These are phyloP conservation scores for Puccinia novopanici DNA, from an alignment of 1,284 basidiomycete genomes.

Conservation along the genomic window DNA sequence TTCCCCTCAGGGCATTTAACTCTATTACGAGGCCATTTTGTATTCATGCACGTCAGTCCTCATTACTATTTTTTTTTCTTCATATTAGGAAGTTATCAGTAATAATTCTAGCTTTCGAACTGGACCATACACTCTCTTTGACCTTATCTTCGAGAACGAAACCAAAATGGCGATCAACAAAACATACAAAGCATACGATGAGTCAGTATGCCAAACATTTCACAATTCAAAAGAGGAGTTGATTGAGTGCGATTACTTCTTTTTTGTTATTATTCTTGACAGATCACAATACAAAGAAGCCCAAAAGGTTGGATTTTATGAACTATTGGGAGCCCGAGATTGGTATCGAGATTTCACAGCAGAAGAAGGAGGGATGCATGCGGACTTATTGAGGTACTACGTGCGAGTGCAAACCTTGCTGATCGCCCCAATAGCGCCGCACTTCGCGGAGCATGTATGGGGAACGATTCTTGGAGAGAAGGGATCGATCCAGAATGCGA, in stretches of 20 bases:
- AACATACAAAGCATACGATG: conserved; percentile 75
- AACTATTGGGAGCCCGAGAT: conserved; percentile 86
- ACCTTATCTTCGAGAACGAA: conserved; percentile 87
- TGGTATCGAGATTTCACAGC: conserved; percentile 92
- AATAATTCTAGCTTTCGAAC: conserved; percentile 27
- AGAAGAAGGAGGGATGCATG: conserved; percentile 78
- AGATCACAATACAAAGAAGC: conserved; percentile 95
- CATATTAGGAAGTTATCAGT: conserved; percentile 35
- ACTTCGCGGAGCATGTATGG: conserved; percentile 93
- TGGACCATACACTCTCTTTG: conserved; percentile 69
- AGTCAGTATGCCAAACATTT: conserved; percentile 64
- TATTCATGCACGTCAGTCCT: not conserved
- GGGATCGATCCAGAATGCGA: conserved; percentile 76
- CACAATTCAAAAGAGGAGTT: not conserved
- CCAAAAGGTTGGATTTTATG: conserved; percentile 92
- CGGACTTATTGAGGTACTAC: conserved; percentile 73
- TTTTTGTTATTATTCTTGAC: conserved; percentile 17
- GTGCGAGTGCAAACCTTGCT: conserved; percentile 78
- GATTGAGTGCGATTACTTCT: not conserved
- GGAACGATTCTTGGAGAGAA: conserved; percentile 71
- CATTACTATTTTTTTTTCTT: not conserved
- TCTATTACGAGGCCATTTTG: not conserved
- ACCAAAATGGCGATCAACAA: conserved; percentile 80
- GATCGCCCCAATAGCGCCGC: conserved; percentile 85
- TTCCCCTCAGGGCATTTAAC: not conserved